Evolutionary conservation across 495 filamentous ascomycete genomes (phyloP), one percentile per base, ranked within the genome.

Genomic region (Penicillium salamii): DNA sequence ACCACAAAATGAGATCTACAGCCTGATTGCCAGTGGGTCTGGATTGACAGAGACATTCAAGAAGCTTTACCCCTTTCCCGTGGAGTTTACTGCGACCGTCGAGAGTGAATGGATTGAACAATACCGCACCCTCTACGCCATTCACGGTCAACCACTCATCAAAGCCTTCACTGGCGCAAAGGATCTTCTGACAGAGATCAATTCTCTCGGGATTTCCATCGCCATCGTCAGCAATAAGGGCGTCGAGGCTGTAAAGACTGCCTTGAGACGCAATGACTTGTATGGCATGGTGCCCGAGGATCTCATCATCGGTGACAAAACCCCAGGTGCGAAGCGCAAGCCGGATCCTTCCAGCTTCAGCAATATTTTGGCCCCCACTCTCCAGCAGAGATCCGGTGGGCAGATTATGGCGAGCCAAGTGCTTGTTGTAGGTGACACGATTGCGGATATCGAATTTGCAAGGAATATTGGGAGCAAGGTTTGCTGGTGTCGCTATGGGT

Each of bases 161-260:
- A 49, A 45, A 12, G 47, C 64, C 13, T 67, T 59, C 17, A 52
- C 58, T 0, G 61, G 52, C 17, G 61, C 64, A 3, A 33, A 52
- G 13, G 19, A 48, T 1, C 52, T 67, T 7, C 28, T 67, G 18
- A 32, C 32, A 3, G 12, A 43, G 14, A 36, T 67, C 2, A 49
- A 45, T 20, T 20, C 49, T 13, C 35, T n/a, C 15, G 38, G 48
- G 2, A 44, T 62, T 11, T 54, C 56, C 14, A 42, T 61, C 33
- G 56, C 61, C 1, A 62, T 67, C 12, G 53, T 67, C 14, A 65
- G 52, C 29, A 67, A 67, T 23, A 67, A 67, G 37, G 58, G 46
- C 17, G 57, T 58, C 3, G 51, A 31, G 5, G 64, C 64, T 0
- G 53, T 67, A 0, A 53, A 49, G 26, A 57, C 57, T 2, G 59